Base-by-base conservation (phyloP, 164 flowering plant genomes). In the Malania oleifera region DNA sequence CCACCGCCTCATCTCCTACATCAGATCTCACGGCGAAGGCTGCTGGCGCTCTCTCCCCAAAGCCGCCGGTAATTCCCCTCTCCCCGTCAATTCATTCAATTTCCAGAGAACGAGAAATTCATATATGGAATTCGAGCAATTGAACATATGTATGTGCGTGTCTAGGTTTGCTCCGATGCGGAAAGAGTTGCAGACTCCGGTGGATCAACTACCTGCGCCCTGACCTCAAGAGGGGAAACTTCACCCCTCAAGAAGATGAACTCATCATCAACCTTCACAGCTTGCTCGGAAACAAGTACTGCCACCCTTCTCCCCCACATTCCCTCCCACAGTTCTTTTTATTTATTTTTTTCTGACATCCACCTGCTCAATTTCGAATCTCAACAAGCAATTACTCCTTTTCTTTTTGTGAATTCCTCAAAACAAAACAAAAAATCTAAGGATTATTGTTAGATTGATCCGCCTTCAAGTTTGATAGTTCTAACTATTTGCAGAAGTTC, bases 221-320 rank as follows among this genome's bases (percentile, higher is more conserved):
- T 49, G 71, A 71, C 34, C 67, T 71, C 40, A 71, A 71, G 64
- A 59, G 71, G 54, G 75, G 75, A 23, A 71, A 67, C 68, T 67
- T 71, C 53, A 71, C 71, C 1, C 52, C 59, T n/a, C 59, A 70
- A 48, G 74, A 70, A 52, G 70, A 70, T 35, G 70, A 70, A 8
- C 64, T 70, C 67, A 70, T 70, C 68, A 63, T 71, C 66, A 67
- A 63, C 56, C 63, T 71, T 10, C 75, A 71, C 52, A 38, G 65
- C 35, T 44, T 67, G 24, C 62, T 71, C 27, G 75, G 75, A 12
- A 71, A 71, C 68, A 67, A 67, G 75, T 71, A 65, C 13, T 10
- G 8, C 6, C n/a, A 25, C 27, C 20, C 2, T 23, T 7, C 2
- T 54, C 10, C 25, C 10, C 27, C 7, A 26, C 14, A 26, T 15